A percentile compares a stretch with the other conserved stretches of the same genome.
phyloP scores from a whole-genome alignment of 495 filamentous ascomycete species.

The Aspergillus cristatus region DNA sequence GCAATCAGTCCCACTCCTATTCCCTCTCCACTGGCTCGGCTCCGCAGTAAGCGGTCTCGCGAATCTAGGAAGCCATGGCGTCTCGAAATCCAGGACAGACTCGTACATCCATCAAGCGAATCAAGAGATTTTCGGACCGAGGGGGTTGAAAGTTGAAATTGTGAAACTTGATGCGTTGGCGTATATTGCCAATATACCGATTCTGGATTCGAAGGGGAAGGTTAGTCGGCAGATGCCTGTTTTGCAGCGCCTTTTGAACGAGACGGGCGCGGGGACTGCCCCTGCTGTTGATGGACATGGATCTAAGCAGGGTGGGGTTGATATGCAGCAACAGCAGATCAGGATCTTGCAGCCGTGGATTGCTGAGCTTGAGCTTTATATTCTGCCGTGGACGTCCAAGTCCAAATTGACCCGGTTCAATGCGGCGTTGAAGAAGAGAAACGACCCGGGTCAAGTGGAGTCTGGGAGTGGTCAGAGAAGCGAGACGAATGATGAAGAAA shows the following conservation, averaged over 20 bases:
- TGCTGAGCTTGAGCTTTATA: constrained; percentile 17
- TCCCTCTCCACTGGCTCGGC: constrained; percentile 20
- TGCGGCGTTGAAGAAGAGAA: constrained; percentile 17
- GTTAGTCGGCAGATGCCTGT: constrained; percentile 10
- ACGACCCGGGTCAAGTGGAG: constrained; percentile 2
- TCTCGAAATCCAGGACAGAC: constrained; percentile 22
- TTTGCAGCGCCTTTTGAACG: not conserved
- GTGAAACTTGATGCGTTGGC: constrained; percentile 19
- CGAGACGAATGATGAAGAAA: too few relatives aligned
- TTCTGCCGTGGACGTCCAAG: constrained; percentile 17
- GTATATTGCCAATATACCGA: constrained; percentile 15
- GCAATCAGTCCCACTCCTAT: constrained; percentile 21
- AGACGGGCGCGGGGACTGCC: constrained; percentile 4
- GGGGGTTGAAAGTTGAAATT: constrained; percentile 17
- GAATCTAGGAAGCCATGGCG: constrained; percentile 14
- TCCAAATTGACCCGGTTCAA: constrained; percentile 19
- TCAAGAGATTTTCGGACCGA: constrained; percentile 18
- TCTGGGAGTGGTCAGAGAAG: too few relatives aligned
- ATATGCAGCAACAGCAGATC: constrained; percentile 11
- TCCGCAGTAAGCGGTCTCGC: constrained; percentile 16
- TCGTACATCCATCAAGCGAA: constrained; percentile 17
- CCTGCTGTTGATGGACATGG: constrained; percentile 1
- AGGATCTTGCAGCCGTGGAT: constrained; percentile 17
- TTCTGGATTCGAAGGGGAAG: constrained; percentile 18
- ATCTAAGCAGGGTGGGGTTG: too few relatives aligned